Base-by-base conservation (phyloP, 1,139 yeast species). In the Suhomyces bribrorum region DNA sequence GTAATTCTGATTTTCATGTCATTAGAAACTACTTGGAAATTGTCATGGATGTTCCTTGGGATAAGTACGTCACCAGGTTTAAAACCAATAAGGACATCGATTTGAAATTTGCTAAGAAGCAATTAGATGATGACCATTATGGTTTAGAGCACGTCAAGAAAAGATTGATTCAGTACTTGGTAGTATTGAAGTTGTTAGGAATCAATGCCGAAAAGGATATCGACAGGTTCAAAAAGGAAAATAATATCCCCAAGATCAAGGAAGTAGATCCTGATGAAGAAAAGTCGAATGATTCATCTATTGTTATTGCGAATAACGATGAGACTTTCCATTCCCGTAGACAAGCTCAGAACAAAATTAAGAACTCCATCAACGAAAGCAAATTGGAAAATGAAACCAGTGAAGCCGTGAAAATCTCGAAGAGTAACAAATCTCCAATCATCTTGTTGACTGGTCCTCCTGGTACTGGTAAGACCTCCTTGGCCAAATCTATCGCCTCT, bases 381-480 rank as follows among this genome's bases (percentile, higher is more conserved):
- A 34, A 30, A 32, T 38, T 46, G 16, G 40, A 47, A 18, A 35
- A 38, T 36, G 37, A 39, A 24, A 34, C 37, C 12, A 44, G 41
- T 12, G 43, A 57, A 36, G 54, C 64, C 0, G 43, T 64, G n/a
- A 48, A 60, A 29, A 61, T 65, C 8, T 59, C 69, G 2, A 64
- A 59, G 34, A 56, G 58, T 36, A 71, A 71, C 48, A 79, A 77
- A 53, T 75, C 92, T 6, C 92, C 95, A 18, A 87, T 88, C 34
- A 69, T 90, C 32, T 74, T 88, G 62, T 69, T 90, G 43, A 89
- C 89, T 3, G 97, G 97, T 0, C 97, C 97, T 7, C 97, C 97
- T 0, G 97, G 97, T 32, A 95, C 89, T 6, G 97, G 97, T 28
- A 89, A 89, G 58, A 89, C 97, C 0, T 86, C 96, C 3, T 70